Evolutionary conservation across 2,329 filamentous ascomycete genomes (phyloP).

Genomic region (Allantophomopsis cytisporea): DNA sequence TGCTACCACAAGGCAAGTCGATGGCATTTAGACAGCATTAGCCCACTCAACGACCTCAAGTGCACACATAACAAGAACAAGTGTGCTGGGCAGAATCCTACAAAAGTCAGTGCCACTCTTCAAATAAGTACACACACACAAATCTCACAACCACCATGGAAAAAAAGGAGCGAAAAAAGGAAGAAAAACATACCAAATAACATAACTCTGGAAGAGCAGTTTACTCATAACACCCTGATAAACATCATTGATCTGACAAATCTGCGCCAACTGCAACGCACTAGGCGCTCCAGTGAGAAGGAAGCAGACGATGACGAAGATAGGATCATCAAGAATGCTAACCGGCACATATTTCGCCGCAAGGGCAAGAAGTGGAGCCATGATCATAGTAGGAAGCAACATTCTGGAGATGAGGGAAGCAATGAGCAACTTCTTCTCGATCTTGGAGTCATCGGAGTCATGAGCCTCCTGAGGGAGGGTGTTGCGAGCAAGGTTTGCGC

Average conservation of each 20-base stretch:
- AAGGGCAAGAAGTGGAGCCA: slow-evolving; percentile 80
- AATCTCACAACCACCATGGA: too few relatives aligned
- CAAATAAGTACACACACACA: background rate
- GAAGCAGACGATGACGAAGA: slow-evolving; percentile 97
- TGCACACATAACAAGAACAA: slow-evolving; percentile 80
- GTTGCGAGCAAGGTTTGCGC: slow-evolving; percentile 86
- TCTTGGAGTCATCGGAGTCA: slow-evolving; percentile 56
- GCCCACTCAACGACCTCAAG: slow-evolving; percentile 92
- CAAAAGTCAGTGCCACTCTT: background rate
- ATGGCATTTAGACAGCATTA: slow-evolving; percentile 1
- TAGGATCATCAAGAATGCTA: slow-evolving; percentile 92
- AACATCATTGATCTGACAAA: slow-evolving; percentile 95
- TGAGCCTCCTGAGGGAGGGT: slow-evolving; percentile 56
- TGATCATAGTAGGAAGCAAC: slow-evolving; percentile 80
- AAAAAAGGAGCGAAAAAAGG: background rate
- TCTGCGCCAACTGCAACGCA: slow-evolving; percentile 89
- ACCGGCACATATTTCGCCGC: slow-evolving; percentile 83
- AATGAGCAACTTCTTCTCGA: slow-evolving; percentile 65
- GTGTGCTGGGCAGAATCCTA: slow-evolving; percentile 86
- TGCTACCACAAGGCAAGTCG: background rate
- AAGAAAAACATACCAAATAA: slow-evolving; percentile 59
- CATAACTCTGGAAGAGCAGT: slow-evolving; percentile 90
- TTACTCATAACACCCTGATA: slow-evolving; percentile 91
- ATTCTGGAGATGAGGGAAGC: slow-evolving; percentile 82
- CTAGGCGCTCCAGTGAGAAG: slow-evolving; percentile 87